phyloP scores from a whole-genome alignment of 106 monocot genomes.

The Apostasia shenzhenica region DNA sequence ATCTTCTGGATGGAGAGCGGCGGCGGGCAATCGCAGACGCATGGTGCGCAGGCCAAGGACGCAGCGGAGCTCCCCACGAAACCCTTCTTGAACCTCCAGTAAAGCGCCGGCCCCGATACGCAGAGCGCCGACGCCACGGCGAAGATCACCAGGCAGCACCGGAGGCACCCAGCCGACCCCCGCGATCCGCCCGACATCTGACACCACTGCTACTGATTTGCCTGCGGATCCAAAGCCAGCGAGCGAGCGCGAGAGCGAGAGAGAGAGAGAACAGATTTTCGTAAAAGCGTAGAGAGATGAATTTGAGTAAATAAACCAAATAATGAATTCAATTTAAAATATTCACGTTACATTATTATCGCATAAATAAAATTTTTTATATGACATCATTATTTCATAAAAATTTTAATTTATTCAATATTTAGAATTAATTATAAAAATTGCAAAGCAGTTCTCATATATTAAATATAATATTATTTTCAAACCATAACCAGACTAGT shows the following conservation, averaged over 20 bases:
- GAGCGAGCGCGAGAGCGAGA: neutral
- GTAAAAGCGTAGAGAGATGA: too few species aligned
- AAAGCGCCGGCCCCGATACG: conserved; percentile 71
- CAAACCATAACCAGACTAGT: too few species aligned
- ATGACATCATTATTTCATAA: too few species aligned
- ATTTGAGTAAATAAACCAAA: too few species aligned
- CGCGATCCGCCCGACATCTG: conserved; percentile 16
- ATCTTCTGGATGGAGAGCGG: conserved; percentile 58
- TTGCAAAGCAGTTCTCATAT: too few species aligned
- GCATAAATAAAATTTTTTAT: too few species aligned
- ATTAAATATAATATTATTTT: too few species aligned
- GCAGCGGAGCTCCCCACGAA: conserved; percentile 8
- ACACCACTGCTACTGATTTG: neutral
- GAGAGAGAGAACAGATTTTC: too few species aligned
- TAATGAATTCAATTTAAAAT: too few species aligned
- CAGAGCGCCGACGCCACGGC: conserved; percentile 73
- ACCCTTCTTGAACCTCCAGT: conserved; percentile 55
- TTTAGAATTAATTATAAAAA: too few species aligned
- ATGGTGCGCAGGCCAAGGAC: conserved; percentile 36
- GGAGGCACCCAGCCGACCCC: conserved; percentile 38
- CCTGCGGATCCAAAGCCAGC: neutral
- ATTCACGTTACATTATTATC: too few species aligned
- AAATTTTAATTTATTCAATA: too few species aligned
- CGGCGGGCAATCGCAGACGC: conserved; percentile 70
- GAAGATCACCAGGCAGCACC: conserved; percentile 55